These are phyloP conservation scores for Dactylonectria macrodidyma DNA, from an alignment of 2,329 filamentous ascomycete genomes.

Conservation along the genomic window DNA sequence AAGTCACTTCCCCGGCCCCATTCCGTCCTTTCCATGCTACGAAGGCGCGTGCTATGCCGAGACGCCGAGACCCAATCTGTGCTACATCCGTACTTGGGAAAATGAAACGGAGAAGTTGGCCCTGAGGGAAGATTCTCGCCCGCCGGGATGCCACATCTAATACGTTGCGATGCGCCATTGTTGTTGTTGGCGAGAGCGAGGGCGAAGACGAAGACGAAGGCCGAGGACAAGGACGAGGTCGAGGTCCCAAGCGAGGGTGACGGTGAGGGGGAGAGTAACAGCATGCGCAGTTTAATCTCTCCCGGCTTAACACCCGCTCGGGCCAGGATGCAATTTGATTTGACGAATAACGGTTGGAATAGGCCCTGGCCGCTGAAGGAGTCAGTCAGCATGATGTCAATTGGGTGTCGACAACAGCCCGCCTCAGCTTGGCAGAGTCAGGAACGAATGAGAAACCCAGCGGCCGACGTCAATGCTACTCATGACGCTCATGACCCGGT, in stretches of 20 bases:
- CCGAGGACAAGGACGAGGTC: not conserved
- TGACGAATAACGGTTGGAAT: conserved; percentile 24
- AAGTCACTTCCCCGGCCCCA: conserved; percentile 32
- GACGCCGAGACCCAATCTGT: conserved; percentile 40
- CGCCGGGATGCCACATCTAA: conserved; percentile 26
- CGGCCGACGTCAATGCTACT: conserved; percentile 28
- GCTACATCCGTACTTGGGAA: conserved; percentile 30
- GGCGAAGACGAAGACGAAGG: not conserved
- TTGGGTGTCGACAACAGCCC: conserved; percentile 37
- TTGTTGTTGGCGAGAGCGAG: conserved; percentile 35
- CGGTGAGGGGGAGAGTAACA: not conserved
- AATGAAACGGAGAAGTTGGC: conserved; percentile 44
- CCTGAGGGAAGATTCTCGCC: conserved; percentile 30
- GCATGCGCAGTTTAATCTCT: not conserved
- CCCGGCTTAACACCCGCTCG: conserved; percentile 9
- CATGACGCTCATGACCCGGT: conserved; percentile 30
- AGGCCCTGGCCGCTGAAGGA: conserved; percentile 20
- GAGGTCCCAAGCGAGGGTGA: not conserved
- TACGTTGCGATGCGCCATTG: conserved; percentile 30
- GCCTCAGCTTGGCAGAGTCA: conserved; percentile 33
- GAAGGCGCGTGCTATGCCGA: conserved; percentile 41
- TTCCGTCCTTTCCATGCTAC: conserved; percentile 35
- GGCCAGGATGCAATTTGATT: conserved; percentile 26
- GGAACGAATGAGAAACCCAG: conserved; percentile 40
- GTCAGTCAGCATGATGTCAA: conserved; percentile 46